Evolutionary conservation across 768 basidiomycete genomes (phyloP).

Genomic region (Boletus patriciae): DNA sequence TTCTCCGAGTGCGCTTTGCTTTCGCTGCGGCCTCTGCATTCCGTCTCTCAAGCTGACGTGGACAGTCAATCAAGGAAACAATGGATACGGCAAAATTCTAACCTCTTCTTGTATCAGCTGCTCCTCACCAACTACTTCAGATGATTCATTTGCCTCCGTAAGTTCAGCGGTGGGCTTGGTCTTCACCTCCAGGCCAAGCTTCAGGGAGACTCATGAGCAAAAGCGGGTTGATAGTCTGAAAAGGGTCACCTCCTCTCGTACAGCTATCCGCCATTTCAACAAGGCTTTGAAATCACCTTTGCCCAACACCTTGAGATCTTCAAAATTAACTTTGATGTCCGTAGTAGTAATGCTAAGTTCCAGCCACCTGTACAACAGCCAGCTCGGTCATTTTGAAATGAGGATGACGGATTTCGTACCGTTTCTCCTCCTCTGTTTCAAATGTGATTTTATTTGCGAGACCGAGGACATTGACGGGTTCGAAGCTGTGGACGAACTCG

Average conservation of each 20-base stretch:
- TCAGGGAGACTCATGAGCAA: conserved; percentile 8
- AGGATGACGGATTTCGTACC: conserved; percentile 41
- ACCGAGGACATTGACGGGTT: conserved; percentile 81
- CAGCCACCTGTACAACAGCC: conserved; percentile 59
- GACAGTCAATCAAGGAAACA: conserved; percentile 6
- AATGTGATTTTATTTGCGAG: conserved; percentile 77
- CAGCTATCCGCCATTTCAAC: conserved; percentile 84
- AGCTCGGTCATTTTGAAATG: conserved; percentile 2
- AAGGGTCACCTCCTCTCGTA: conserved; percentile 77
- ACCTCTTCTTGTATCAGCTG: conserved; percentile 90
- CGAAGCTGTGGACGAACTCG: conserved; percentile 66
- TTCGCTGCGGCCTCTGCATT: conserved; percentile 74
- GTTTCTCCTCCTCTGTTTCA: conserved; percentile 79
- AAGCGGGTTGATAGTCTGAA: not conserved
- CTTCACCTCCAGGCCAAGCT: conserved; percentile 87
- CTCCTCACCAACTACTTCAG: conserved; percentile 79
- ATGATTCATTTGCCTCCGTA: conserved; percentile 68
- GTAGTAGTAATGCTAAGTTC: conserved; percentile 66
- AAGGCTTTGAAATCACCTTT: conserved; percentile 96
- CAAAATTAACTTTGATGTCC: conserved; percentile 80
- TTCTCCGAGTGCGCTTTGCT: conserved; percentile 76
- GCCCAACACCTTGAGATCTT: conserved; percentile 94
- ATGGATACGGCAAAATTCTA: not conserved
- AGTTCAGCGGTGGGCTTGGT: conserved; percentile 69
- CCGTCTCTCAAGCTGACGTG: conserved; percentile 71